Conservation (phyloP, 805 yeast species). For the Saccharomycopsis sp. region DNA sequence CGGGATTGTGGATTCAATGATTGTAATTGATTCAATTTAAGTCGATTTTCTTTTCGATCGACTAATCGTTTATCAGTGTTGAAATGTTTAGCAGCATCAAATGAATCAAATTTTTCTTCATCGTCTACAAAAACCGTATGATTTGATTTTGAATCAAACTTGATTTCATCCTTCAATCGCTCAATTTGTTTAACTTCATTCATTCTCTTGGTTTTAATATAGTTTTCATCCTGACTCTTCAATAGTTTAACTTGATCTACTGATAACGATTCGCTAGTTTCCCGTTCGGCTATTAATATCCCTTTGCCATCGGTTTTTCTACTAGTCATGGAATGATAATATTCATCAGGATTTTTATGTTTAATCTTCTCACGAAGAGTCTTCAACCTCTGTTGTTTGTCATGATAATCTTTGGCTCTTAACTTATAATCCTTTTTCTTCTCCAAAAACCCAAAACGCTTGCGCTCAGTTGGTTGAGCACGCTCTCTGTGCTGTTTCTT, state of each 20-base stretch:
- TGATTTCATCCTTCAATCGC: constrained; percentile 37
- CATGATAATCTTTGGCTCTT: constrained; percentile 61
- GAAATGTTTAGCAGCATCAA: constrained; percentile 61
- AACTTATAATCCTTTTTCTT: constrained; percentile 81
- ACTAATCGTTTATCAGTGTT: constrained; percentile 62
- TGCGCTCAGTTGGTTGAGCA: constrained; percentile 72
- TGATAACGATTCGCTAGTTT: constrained; percentile 42
- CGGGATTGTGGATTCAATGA: constrained; percentile 23
- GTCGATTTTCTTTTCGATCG: constrained; percentile 62
- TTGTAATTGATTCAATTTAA: constrained; percentile 42
- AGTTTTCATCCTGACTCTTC: constrained; percentile 87
- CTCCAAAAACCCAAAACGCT: constrained; percentile 78
- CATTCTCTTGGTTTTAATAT: constrained; percentile 68
- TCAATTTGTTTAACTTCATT: constrained; percentile 61
- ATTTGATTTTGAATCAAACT: constrained; percentile 53
- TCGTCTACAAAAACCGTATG: constrained; percentile 84
- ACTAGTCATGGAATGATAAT: constrained; percentile 86
- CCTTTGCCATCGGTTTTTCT: constrained; percentile 66
- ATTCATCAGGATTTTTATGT: constrained; percentile 87
- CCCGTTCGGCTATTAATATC: constrained; percentile 54
- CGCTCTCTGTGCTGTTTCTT: constrained; percentile 96
- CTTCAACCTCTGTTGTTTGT: constrained; percentile 55
- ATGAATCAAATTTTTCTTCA: constrained; percentile 45
- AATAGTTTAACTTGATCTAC: constrained; percentile 74
- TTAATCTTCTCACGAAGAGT: constrained; percentile 65